These are phyloP conservation scores for Monosporozyma servazzii DNA, from an alignment of 805 yeast species.

Conservation along the genomic window DNA sequence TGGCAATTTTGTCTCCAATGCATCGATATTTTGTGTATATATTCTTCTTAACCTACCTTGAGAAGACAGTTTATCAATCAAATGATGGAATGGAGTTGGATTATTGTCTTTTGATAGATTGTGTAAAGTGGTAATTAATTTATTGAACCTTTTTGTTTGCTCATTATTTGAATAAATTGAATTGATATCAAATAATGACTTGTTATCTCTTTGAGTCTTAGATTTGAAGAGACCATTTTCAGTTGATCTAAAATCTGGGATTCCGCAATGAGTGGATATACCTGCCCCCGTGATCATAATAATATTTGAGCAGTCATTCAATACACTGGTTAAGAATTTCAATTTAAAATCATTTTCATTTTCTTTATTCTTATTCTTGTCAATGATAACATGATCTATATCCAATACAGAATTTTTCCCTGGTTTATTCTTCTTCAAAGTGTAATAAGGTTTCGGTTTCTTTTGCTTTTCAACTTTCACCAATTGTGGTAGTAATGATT, in stretches of 20 bases:
- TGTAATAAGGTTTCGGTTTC: neutral
- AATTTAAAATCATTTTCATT: constrained; percentile 12
- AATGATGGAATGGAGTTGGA: constrained; percentile 69
- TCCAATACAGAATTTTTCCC: constrained; percentile 37
- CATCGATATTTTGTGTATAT: constrained; percentile 85
- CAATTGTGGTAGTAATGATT: constrained; percentile 16
- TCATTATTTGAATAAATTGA: constrained; percentile 59
- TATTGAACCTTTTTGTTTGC: constrained; percentile 57
- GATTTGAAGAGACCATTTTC: constrained; percentile 62
- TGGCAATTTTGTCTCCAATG: constrained; percentile 55
- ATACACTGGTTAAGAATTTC: constrained; percentile 42
- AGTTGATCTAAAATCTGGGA: constrained; percentile 78
- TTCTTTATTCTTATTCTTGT: constrained; percentile 10
- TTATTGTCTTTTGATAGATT: constrained; percentile 42
- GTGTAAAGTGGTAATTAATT: constrained; percentile 59
- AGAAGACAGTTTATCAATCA: constrained; percentile 49
- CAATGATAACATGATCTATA: constrained; percentile 18
- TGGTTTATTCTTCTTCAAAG: constrained; percentile 33
- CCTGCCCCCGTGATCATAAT: constrained; percentile 84
- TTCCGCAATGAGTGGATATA: constrained; percentile 81
- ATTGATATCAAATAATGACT: constrained; percentile 65
- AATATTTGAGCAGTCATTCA: constrained; percentile 46
- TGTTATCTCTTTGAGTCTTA: constrained; percentile 37
- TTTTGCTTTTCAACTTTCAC: constrained; percentile 2
- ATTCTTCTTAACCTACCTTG: constrained; percentile 60